Base-by-base conservation (phyloP, 2,329 filamentous ascomycete genomes). In the Alternaria angustiovoidea region DNA sequence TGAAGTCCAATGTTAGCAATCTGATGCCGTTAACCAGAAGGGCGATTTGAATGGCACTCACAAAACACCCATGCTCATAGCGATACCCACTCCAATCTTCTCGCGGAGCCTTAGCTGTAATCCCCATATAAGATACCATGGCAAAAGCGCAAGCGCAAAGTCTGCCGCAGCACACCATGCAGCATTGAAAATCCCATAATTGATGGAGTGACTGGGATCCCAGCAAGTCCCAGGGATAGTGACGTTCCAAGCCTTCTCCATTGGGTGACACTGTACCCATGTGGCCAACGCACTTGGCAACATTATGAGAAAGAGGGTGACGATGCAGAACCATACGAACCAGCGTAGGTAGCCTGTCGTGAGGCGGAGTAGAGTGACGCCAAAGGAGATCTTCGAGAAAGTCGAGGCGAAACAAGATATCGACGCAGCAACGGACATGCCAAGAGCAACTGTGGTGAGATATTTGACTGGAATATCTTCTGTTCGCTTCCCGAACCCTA, bases 111-210 rank as follows among this genome's bases (percentile, higher is more conserved):
- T 59, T 43, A 75, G 52, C n/a, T 68, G 64, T 24, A 75, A 49
- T 0, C 59, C 60, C 70, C 65, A 68, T 9, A 75, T 58, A n/a
- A 75, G 28, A 32, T 63, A 69, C 72, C 72, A 75, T 2, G 72
- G 72, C 9, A 75, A 34, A 9, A 73, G 57, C 1, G 71, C 72
- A 5, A 75, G 66, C 2, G 65, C 63, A 54, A 75, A 72, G 47
- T 75, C 72, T 1, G 63, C 61, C 0, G 41, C 49, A 28, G 66
- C 63, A 24, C 69, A 71, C 65, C 69, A 72, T 2, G 70, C 70
- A 6, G 70, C 69, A 48, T 74, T 73, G 66, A 75, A 75, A 20
- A 68, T 67, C n/a, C 69, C 71, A 46, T 74, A 75, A 22, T 68
- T 54, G 18, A 68, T 48, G 2, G 57, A 57, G 11, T 61, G 46